These are phyloP conservation scores for Dacryopinax primogenitus DNA, from an alignment of 768 basidiomycete species.

Conservation along the genomic window DNA sequence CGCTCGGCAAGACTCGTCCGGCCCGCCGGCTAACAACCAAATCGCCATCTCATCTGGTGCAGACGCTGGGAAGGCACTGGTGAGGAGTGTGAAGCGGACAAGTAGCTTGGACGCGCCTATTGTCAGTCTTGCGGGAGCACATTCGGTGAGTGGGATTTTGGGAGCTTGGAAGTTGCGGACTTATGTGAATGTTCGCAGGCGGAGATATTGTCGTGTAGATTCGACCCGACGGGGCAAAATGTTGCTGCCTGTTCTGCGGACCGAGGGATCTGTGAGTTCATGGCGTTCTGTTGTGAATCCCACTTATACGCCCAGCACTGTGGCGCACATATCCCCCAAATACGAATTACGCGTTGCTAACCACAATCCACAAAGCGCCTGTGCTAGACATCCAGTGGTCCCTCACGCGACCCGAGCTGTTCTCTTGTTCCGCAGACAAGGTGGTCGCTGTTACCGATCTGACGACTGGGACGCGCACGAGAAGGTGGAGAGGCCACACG, in stretches of 20 bases:
- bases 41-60: conserved; percentile 67
- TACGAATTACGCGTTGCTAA: conserved; percentile 79
- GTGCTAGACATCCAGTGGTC: conserved; percentile 91
- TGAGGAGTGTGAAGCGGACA: conserved; percentile 82
- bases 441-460: conserved; percentile 63
- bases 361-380: conserved; percentile 74
- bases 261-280: conserved; percentile 67
- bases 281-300: conserved; percentile 1
- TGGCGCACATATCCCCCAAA: conserved; percentile 90
- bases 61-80: conserved; percentile 61
- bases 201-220: conserved; percentile 84
- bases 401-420: conserved; percentile 54
- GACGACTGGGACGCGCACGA: conserved; percentile 66
- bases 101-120: conserved; percentile 89
- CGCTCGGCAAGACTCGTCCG: background rate
- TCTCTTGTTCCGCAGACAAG: conserved; percentile 85
- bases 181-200: conserved; percentile 31
- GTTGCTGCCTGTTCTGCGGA: conserved; percentile 89
- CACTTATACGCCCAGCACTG: conserved; percentile 39
- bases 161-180: background rate
- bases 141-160: conserved; percentile 45
- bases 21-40: conserved; percentile 34
- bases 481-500: conserved; percentile 75
- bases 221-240: conserved; percentile 87
- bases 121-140: conserved; percentile 75